Base-by-base conservation (phyloP, 371 early-diverging fungal genomes). In the Batkoa obscura region DNA sequence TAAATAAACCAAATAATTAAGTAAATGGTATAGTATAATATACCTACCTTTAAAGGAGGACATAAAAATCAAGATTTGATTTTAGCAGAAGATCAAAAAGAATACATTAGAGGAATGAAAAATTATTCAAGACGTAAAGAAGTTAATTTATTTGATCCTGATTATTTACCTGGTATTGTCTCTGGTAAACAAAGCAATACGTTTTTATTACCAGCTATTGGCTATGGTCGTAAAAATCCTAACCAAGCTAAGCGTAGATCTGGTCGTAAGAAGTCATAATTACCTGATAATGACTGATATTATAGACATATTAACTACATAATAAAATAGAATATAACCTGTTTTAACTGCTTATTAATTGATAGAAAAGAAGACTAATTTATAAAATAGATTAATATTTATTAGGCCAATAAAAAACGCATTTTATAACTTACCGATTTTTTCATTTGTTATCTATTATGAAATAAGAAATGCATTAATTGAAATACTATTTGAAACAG, bases 81-180 rank as follows among this genome's bases (percentile, higher is more conserved):
- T 32, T 69, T 92, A 41, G 78, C 91, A 50, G 94, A 90, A 63
- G 95, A 95, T 66, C 90, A 94, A 62, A 76, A 79, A 48, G 93
- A 90, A 62, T 90, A 80, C 62, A 63, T 78, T 54, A 62, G 66
- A 47, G 5, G 31, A 2, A 1, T 54, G 2, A 37, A 34, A 2
- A 30, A 54, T 43, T 37, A 54, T 31, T 68, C 66, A 51, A 60
- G 71, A 61, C 62, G 70, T 49, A 68, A 82, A 68, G 76, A 74
- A 67, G 68, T 73, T 8, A 72, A 81, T 67, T 64, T 83, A 54
- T 81, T 84, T 65, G 89, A 86, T 56, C 81, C 83, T 0, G 89
- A 86, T 60, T 85, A 72, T 50, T 71, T 80, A 33, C 87, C 88
- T 23, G 67, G 72, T 31, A 66, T 79, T 17, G 66, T 76, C 15